Evolutionary conservation across 768 basidiomycete species (phyloP).

Genomic region (Gloeophyllum trabeum): DNA sequence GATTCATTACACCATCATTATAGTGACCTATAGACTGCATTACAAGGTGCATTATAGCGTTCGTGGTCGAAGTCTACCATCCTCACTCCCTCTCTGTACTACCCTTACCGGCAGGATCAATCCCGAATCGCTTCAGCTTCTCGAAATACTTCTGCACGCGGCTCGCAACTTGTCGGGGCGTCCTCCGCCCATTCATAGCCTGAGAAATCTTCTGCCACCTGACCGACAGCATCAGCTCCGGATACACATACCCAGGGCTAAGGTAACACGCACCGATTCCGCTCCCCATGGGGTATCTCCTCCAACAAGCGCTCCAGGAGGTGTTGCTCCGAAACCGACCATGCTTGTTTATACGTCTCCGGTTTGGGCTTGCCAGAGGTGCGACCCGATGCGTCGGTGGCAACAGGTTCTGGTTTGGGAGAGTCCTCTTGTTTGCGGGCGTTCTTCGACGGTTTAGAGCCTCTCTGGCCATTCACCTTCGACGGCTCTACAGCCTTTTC

Average conservation of each 20-base stretch:
- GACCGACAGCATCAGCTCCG: slow-evolving; percentile 4
- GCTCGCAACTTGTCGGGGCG: slow-evolving; percentile 80
- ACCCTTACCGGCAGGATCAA: too few species aligned
- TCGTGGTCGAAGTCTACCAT: too few species aligned
- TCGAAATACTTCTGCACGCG: slow-evolving; percentile 84
- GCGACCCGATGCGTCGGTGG: background rate
- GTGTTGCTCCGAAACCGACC: slow-evolving; percentile 70
- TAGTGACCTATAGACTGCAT: too few species aligned
- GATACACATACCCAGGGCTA: slow-evolving; percentile 1
- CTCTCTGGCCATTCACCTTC: background rate
- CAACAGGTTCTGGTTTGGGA: background rate
- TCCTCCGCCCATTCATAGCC: slow-evolving; percentile 69
- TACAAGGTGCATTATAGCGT: too few species aligned
- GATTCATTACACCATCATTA: too few species aligned
- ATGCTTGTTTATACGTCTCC: slow-evolving; percentile 78
- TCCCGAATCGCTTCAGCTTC: slow-evolving; percentile 68
- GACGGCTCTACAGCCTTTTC: background rate
- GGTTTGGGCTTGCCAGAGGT: slow-evolving; percentile 28
- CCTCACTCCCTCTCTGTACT: too few species aligned
- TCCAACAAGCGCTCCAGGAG: slow-evolving; percentile 63
- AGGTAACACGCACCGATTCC: slow-evolving; percentile 43
- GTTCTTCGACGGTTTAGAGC: too few species aligned
- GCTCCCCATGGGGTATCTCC: slow-evolving; percentile 68
- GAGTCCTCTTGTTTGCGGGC: background rate
- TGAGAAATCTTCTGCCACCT: slow-evolving; percentile 77